Evolutionary conservation across 1,284 basidiomycete genomes (phyloP), one percentile per base, ranked within the genome.

Genomic region (Austroboletus novae-zelandiae): DNA sequence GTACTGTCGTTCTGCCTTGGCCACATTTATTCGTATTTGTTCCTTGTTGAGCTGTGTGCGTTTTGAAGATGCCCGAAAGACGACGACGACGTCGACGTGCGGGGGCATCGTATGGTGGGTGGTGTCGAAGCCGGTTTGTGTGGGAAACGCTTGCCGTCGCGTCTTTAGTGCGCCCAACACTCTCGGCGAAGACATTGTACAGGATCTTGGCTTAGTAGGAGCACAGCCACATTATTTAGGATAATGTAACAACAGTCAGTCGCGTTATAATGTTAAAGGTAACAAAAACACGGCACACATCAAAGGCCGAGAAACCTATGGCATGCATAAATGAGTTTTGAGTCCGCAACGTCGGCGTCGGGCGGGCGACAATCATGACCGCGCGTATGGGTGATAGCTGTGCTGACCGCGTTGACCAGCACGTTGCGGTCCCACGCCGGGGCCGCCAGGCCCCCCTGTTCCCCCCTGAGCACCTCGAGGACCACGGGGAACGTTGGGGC

Each of bases 361-460:
- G 31, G 30, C 35, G 4, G 13, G 34, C 14, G 45, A 41, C 32
- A 35, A 52, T 61, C 57, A 64, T 64, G 61, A 86, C 57, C 87
- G 84, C 34, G 86, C 82, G 58, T 91, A 91, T 2, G 89, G 88
- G 61, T 90, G 89, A 68, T 87, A 91, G 59, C 80, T 80, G 67
- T 91, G 87, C 62, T 86, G 83, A 29, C 86, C 85, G 40, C 87
- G 68, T 61, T 83, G 81, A 1, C 77, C 82, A 14, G 78, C 75
- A 55, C 91, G 75, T 67, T 91, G 88, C 1, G 91, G 91, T 0
- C 89, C 89, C 34, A 86, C 81, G 3, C 75, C 69, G 4, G 66
- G 67, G 11, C 74, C 79, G 32, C 69, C 51, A 47, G 76, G 71
- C 1, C 72, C 76, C 1, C 71, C 72, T 40, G 65, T 60, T 1